Evolutionary conservation across 2,329 filamentous ascomycete genomes (phyloP), one percentile per base, ranked within the genome.

Genomic region (Aspergillus sp.): DNA sequence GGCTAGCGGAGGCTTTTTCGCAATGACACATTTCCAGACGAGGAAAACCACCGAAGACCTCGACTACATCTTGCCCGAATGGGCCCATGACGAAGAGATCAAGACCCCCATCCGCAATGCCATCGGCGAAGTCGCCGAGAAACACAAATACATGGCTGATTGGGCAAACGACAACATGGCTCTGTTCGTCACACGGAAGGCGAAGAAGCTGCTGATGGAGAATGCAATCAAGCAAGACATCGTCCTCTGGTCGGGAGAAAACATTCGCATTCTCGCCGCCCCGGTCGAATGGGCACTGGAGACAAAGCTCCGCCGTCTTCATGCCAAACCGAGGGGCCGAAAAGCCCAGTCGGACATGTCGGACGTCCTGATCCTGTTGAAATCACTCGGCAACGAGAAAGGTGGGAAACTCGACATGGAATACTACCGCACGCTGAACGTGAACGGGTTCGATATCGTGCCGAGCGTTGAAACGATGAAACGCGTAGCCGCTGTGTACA

Each of bases 201-300:
- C 44, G 10, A 40, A 49, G 19, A 31, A 47, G 26, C 25, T 41
- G 8, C 30, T 58, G 5, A 57, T 57, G 29, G 30, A 49, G 27
- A 37, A 46, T 34, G 53, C 53, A 5, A 44, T 47, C 12, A 43
- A 51, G 36, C 55, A 57, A 30, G 43, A 51, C 29, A 58, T 57
- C 19, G 44, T 47, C 5, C 41, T 58, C 1, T 59, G 44, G 37
- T 32, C 45, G 28, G 55, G 53, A 1, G 34, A 42, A 4, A 37
- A 54, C 26, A 33, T 59, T 4, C 36, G 44, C 15, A 38, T 57
- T 16, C 45, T 57, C 10, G 55, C 55, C 3, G 52, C 45, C 4
- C 53, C 55, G n/a, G 39, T 58, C 12, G 48, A 59, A 32, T 58
- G 55, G 55, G 52, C 53, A 1, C 39, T 59, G 4, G 54, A 59